Conservation (phyloP, 148 eudicot species). For the Rhododendron molle region DNA sequence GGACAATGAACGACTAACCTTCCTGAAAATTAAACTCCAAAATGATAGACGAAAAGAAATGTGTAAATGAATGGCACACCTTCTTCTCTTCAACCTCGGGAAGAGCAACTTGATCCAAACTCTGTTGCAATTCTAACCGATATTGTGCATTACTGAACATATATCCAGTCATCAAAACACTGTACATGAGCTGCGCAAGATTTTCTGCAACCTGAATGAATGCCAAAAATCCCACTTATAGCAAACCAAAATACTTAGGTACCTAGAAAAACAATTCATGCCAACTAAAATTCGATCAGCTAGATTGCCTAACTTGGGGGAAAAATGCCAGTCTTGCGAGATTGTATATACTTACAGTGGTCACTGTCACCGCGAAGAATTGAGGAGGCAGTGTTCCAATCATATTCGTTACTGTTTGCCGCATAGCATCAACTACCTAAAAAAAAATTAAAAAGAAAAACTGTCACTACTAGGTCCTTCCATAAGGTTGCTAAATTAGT, state of each 20-base stretch:
- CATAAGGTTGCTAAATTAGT: not conserved
- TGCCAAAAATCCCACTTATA: constrained; percentile 9
- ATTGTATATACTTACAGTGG: constrained; percentile 56
- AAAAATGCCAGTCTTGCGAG: not conserved
- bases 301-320: not conserved
- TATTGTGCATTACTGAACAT: constrained; percentile 90
- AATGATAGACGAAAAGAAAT: not conserved
- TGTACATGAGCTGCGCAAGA: constrained; percentile 93
- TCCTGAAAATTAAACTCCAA: not conserved
- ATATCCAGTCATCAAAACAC: constrained; percentile 91
- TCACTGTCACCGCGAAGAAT: constrained; percentile 75
- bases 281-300: constrained; percentile 9
- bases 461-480: not conserved
- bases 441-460: not conserved
- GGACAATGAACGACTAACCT: not conserved
- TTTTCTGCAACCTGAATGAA: constrained; percentile 82
- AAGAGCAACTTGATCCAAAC: constrained; percentile 81
- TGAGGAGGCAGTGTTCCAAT: constrained; percentile 91
- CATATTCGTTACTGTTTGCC: constrained; percentile 89
- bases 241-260: not conserved
- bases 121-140: constrained; percentile 76
- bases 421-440: constrained; percentile 95
- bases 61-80: constrained; percentile 27
- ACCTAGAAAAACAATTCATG: not conserved
- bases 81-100: constrained; percentile 65